Evolutionary conservation across 495 filamentous ascomycete species (phyloP).

Genomic region (Pyronema omphalodes): DNA sequence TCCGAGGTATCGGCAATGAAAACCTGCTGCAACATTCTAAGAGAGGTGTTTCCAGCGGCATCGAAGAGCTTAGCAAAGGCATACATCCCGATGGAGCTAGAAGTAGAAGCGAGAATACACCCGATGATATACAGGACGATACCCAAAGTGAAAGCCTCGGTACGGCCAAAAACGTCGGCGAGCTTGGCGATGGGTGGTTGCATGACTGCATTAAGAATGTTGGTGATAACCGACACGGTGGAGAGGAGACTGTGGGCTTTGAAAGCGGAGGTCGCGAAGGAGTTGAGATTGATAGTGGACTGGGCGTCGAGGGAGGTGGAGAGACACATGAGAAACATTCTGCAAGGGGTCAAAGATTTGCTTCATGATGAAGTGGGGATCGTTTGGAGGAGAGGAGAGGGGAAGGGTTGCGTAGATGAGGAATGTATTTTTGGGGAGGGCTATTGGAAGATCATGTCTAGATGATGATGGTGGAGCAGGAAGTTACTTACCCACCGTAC

Average conservation of each 20-base stretch:
- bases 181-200: slow-evolving; percentile 54
- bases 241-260: slow-evolving; percentile 39
- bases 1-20: slow-evolving; percentile 57
- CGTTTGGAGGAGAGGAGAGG: background rate
- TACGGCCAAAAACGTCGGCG: slow-evolving; percentile 48
- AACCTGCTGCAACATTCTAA: slow-evolving; percentile 49
- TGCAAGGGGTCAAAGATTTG: background rate
- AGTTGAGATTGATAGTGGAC: slow-evolving; percentile 28
- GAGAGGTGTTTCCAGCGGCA: slow-evolving; percentile 43
- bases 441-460: background rate
- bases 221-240: slow-evolving; percentile 37
- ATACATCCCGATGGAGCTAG: slow-evolving; percentile 45
- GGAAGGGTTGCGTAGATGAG: background rate
- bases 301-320: slow-evolving; percentile 32
- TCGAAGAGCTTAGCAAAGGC: slow-evolving; percentile 52
- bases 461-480: too few species aligned
- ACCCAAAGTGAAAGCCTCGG: slow-evolving; percentile 43
- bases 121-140: slow-evolving; percentile 36
- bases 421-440: background rate
- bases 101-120: slow-evolving; percentile 47
- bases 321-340: slow-evolving; percentile 28
- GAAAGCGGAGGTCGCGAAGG: slow-evolving; percentile 37
- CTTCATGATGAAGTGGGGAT: background rate
- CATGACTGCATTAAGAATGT: slow-evolving; percentile 38
- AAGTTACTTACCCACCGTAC: slow-evolving; percentile 18